A percentile compares a stretch with the other conserved stretches of the same genome.
phyloP scores from a whole-genome alignment of 257 asterid genomes.

The Solanum verrucosum region DNA sequence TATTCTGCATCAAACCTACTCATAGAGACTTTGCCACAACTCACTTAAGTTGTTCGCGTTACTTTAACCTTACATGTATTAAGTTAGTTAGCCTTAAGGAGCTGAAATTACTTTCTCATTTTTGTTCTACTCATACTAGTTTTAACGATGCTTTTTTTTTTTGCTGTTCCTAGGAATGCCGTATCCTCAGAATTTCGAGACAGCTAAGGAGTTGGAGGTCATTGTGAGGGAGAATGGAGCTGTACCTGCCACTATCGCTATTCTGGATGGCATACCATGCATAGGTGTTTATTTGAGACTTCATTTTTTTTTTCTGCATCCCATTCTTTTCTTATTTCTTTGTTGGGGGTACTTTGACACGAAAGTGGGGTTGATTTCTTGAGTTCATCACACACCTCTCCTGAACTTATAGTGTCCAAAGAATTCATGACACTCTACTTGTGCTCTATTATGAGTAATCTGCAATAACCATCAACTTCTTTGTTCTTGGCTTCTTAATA shows the following conservation, averaged over 20 bases:
- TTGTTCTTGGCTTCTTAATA: not conserved
- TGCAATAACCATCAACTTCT: not conserved
- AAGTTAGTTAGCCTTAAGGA: not conserved
- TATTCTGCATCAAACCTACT: not conserved
- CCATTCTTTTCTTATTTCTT: not conserved
- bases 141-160: not conserved
- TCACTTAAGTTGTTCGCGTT: not conserved
- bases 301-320: not conserved
- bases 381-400: not conserved
- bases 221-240: slow-evolving; percentile 75
- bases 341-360: not conserved
- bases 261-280: slow-evolving; percentile 76
- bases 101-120: not conserved
- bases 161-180: slow-evolving; percentile 68
- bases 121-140: not conserved
- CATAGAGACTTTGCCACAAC: not conserved
- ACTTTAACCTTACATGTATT: not conserved
- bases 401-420: not conserved
- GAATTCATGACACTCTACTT: not conserved
- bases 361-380: not conserved
- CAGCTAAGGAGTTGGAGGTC: slow-evolving; percentile 78
- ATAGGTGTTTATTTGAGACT: slow-evolving; percentile 37
- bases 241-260: slow-evolving; percentile 85
- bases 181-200: slow-evolving; percentile 81
- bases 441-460: not conserved